Evolutionary conservation across 768 basidiomycete genomes (phyloP).

Genomic region (Rhizopogon vesiculosus): DNA sequence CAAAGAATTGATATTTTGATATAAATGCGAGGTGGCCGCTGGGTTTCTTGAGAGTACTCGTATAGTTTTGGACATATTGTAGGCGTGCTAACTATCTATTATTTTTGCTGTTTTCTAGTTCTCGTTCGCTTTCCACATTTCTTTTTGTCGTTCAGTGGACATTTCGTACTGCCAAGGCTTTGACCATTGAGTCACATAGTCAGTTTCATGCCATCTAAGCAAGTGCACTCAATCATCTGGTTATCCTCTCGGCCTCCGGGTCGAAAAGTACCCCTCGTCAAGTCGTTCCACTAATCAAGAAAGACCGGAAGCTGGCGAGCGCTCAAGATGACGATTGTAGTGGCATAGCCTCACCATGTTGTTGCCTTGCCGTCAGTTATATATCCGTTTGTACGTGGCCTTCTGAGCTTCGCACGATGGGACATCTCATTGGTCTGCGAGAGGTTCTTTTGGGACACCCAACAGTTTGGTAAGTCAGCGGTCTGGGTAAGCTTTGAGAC

Average conservation of each 20-base stretch:
- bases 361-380: neutral
- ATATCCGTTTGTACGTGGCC: neutral
- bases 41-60: neutral
- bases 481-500: neutral
- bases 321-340: neutral
- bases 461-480: neutral
- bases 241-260: neutral
- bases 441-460: neutral
- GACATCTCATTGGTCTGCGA: neutral
- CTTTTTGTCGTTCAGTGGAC: neutral
- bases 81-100: neutral
- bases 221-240: neutral
- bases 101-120: neutral
- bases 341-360: neutral
- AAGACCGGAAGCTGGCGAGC: neutral
- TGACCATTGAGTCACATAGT: neutral
- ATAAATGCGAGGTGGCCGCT: neutral
- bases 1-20: neutral
- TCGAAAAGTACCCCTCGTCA: neutral
- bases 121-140: neutral
- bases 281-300: neutral
- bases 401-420: neutral
- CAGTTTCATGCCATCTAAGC: neutral
- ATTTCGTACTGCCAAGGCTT: neutral
- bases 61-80: neutral